A percentile compares a stretch with the other conserved stretches of the same genome.
Evolutionary conservation across 441 rosid species (phyloP).

Genomic region (Macaranga tanarius): DNA sequence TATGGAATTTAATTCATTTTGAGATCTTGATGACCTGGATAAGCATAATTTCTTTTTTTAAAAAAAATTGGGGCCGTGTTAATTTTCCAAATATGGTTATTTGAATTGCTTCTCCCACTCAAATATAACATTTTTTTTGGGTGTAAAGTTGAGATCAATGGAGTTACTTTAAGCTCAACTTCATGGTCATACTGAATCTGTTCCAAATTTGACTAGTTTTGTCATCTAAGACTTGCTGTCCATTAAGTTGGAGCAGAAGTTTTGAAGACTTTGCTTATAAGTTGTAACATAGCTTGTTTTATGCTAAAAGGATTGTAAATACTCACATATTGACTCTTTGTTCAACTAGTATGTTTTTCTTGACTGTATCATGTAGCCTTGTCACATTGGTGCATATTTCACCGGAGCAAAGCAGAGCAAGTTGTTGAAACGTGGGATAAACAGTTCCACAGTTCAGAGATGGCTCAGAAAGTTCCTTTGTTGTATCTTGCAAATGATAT

Average conservation of each 20-base stretch:
- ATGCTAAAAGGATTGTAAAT: neutral
- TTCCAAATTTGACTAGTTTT: no score
- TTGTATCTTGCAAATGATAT: conserved; percentile 92
- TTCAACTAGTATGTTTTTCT: conserved; percentile 23
- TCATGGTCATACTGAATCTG: neutral
- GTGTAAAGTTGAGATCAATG: no score
- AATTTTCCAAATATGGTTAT: neutral
- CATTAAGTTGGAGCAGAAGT: neutral
- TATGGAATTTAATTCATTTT: neutral
- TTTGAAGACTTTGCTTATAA: neutral
- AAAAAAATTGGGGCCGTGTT: neutral
- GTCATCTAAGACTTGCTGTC: no score
- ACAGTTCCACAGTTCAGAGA: conserved; percentile 69
- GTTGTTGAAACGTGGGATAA: conserved; percentile 91
- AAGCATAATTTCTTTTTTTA: neutral
- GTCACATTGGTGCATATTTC: conserved; percentile 93
- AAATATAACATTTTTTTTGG: no score
- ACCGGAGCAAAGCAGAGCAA: conserved; percentile 74
- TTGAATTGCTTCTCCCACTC: no score
- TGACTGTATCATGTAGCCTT: conserved; percentile 53
- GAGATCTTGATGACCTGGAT: neutral
- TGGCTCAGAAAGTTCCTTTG: conserved; percentile 77
- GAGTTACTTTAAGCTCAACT: no score
- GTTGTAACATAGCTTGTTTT: neutral
- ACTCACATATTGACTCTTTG: neutral